Evolutionary conservation across 2,329 filamentous ascomycete genomes (phyloP), one percentile per base, ranked within the genome.

Genomic region (Epichloe amarillans): DNA sequence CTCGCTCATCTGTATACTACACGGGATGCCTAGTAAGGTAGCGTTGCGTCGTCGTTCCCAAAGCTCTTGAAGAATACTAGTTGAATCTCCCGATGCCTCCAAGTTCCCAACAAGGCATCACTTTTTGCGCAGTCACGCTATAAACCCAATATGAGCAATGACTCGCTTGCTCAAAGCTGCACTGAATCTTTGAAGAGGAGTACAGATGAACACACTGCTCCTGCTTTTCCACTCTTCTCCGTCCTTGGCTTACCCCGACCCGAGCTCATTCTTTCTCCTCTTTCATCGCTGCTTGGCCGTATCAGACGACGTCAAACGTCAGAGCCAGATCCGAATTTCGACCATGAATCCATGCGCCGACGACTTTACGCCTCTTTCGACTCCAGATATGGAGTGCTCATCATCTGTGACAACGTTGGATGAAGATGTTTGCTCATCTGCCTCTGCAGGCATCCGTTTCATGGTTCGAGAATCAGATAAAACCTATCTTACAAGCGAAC

Each of bases 301-400:
- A 42, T 43, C 37, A 40, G 46, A 15, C 12, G 4, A 33, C 7
- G 17, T 7, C 47, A 35, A 43, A 14, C 10, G 5, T 36, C n/a
- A 46, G 36, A 30, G 10, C 23, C 44, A 23, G 14, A 19, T 23
- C 30, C 2, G 8, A 3, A 8, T 37, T 35, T 26, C 14, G 19
- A 21, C 17, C 35, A 53, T 52, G 47, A 53, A 53, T 50, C 47
- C 52, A 17, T 52, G 50, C 50, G 47, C 52, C 11, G 30, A 39
- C 30, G 40, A 53, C 23, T 46, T 53, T 12, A 52, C 39, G n/a
- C 50, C 52, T 44, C 38, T 45, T 33, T 47, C 35, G 15, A 37
- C 38, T 47, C 47, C 50, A 19, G 37, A 23, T 21, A 21, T 46
- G 33, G 43, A 45, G 2, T n/a, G 7, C 26, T 37, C 43, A 40